Percentiles rank a stretch among this genome's conserved stretches.
These are phyloP conservation scores for Boletellus sp. DNA, from an alignment of 768 basidiomycete genomes.

Conservation along the genomic window DNA sequence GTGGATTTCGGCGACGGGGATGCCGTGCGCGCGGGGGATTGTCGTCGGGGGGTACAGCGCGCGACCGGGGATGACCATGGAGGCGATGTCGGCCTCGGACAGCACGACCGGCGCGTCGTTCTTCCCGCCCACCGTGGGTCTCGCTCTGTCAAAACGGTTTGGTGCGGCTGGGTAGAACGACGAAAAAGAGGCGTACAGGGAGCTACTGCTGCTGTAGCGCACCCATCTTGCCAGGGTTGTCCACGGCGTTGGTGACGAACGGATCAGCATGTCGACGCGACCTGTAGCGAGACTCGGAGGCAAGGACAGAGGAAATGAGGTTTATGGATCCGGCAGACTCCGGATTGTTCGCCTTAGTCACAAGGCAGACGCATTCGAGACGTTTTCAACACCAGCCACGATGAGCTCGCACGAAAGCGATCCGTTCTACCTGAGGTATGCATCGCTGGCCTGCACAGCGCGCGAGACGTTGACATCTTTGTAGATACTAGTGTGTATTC, in stretches of 20 bases:
- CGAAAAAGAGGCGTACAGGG: conserved; percentile 12
- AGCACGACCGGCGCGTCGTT: conserved; percentile 13
- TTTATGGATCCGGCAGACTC: conserved; percentile 14
- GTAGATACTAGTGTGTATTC: conserved; percentile 50
- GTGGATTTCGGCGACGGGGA: conserved; percentile 81
- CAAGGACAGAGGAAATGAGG: not conserved
- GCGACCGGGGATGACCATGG: conserved; percentile 62
- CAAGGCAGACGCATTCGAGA: not conserved
- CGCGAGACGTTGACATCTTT: conserved; percentile 13
- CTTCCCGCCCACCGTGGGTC: conserved; percentile 1
- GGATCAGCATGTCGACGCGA: conserved; percentile 30
- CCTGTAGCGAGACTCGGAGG: too few species aligned
- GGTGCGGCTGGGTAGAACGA: not conserved
- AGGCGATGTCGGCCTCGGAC: conserved; percentile 43
- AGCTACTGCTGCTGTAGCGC: conserved; percentile 13
- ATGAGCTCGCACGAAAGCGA: conserved; percentile 51
- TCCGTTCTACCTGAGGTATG: conserved; percentile 77
- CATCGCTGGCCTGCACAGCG: not conserved
- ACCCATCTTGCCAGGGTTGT: conserved; percentile 19
- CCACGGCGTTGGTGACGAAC: conserved; percentile 16
- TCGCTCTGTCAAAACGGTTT: conserved; percentile 1
- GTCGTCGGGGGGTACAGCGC: conserved; percentile 49
- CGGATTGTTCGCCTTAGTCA: conserved; percentile 7
- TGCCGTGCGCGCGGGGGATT: conserved; percentile 58
- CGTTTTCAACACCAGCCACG: conserved; percentile 15